These are phyloP conservation scores for Colletotrichum plurivorum DNA, from an alignment of 2,329 filamentous ascomycete genomes.

Conservation along the genomic window DNA sequence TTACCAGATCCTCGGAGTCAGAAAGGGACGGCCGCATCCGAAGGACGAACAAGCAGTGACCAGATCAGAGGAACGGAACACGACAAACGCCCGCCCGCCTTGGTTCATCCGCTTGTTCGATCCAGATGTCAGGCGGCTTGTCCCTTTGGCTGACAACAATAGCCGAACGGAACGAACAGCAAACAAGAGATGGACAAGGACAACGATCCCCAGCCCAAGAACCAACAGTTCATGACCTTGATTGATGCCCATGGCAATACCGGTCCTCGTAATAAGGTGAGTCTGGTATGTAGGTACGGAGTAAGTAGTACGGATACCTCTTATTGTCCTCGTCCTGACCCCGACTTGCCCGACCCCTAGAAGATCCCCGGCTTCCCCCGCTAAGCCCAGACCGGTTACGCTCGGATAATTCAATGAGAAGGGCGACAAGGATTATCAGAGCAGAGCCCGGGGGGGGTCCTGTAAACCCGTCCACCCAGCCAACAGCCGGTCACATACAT, in stretches of 20 bases:
- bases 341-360: too few relatives aligned
- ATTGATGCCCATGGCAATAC: not conserved
- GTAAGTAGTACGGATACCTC: not conserved
- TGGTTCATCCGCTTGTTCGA: not conserved
- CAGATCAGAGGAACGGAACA: constrained; percentile 1
- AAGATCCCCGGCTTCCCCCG: constrained; percentile 11
- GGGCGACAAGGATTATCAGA: constrained; percentile 5
- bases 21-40: constrained; percentile 17
- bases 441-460: constrained; percentile 3
- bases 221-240: not conserved
- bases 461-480: constrained; percentile 12
- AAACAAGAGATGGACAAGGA: constrained; percentile 1
- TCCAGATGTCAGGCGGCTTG: not conserved
- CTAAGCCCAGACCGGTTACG: constrained; percentile 3
- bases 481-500: constrained; percentile 14
- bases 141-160: constrained; percentile 13
- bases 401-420: constrained; percentile 30
- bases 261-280: not conserved
- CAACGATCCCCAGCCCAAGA: constrained; percentile 10
- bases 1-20: constrained; percentile 26
- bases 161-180: not conserved
- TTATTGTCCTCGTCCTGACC: too few relatives aligned
- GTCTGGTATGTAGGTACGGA: too few relatives aligned
- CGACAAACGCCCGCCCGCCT: constrained; percentile 5
- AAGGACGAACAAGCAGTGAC: not conserved